Conservation (phyloP, 192 early-diverging fungal genomes). For the Oehlia diaphana region DNA sequence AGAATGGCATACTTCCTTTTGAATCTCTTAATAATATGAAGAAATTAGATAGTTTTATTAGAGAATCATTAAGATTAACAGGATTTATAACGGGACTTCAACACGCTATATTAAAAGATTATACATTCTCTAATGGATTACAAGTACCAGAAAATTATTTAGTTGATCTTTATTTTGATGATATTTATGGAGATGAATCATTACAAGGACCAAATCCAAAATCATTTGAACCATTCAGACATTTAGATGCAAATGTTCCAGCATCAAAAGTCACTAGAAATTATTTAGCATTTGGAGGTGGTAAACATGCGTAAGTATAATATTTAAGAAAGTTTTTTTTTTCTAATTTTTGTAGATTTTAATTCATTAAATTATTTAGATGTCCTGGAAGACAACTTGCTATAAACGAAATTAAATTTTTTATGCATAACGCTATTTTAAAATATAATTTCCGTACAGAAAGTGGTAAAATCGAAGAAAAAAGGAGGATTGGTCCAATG, state of each 20-base stretch:
- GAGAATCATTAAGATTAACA: not conserved
- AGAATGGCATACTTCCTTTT: not conserved
- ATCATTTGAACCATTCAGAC: too few relatives aligned
- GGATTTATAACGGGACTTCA: not conserved
- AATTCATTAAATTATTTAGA: not conserved
- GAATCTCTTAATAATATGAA: not conserved
- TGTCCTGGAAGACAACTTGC: not conserved
- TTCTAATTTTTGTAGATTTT: too few relatives aligned
- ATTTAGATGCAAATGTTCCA: too few relatives aligned
- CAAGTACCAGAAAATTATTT: not conserved
- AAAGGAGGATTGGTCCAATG: not conserved
- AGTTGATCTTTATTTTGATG: too few relatives aligned
- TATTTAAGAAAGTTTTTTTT: too few relatives aligned
- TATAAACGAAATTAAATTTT: not conserved
- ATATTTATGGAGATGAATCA: too few relatives aligned
- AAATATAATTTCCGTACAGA: not conserved
- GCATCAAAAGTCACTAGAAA: too few relatives aligned
- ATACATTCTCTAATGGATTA: not conserved
- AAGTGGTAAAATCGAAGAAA: not conserved
- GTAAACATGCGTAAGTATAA: too few relatives aligned
- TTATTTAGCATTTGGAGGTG: too few relatives aligned
- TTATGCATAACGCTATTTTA: not conserved
- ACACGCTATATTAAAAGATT: not conserved
- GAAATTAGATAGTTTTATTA: not conserved
- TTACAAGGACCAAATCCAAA: too few relatives aligned